Evolutionary conservation across 345 rosid species (phyloP).

Genomic region (Hypericum androsaemum): DNA sequence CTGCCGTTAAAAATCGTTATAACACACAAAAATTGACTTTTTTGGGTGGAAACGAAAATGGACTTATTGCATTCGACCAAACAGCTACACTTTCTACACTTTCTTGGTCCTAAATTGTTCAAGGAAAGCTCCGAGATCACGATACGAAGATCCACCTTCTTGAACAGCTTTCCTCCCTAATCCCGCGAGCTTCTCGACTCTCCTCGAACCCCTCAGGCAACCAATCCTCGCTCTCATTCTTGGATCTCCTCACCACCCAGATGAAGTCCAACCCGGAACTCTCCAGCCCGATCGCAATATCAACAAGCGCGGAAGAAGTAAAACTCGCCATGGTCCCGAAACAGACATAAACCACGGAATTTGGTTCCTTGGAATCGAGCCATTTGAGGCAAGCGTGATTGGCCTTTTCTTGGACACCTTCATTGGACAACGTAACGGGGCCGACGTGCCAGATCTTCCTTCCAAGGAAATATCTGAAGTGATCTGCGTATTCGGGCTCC

Average conservation of each 20-base stretch:
- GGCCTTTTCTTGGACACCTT: slow-evolving; percentile 16
- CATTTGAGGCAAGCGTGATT: slow-evolving; percentile 32
- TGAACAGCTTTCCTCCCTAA: slow-evolving; percentile 31
- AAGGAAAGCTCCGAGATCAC: slow-evolving; percentile 16
- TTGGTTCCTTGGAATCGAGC: slow-evolving; percentile 25
- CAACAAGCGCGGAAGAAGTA: slow-evolving; percentile 22
- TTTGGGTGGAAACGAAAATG: no score
- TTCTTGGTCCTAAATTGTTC: slow-evolving; percentile 7
- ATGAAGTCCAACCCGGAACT: slow-evolving; percentile 31
- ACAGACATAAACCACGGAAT: slow-evolving; percentile 31
- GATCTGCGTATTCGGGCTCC: slow-evolving; percentile 17
- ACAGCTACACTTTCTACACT: no score
- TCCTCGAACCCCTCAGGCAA: slow-evolving; percentile 30
- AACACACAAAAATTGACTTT: no score
- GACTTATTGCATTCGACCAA: no score
- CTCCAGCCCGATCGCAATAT: slow-evolving; percentile 36
- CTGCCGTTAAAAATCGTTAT: no score
- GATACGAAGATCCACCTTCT: slow-evolving; percentile 33
- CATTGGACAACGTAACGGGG: slow-evolving; percentile 30
- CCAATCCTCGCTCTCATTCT: slow-evolving; percentile 18
- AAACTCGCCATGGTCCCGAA: slow-evolving; percentile 34
- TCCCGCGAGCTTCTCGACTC: slow-evolving; percentile 11
- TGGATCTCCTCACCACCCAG: slow-evolving; percentile 31
- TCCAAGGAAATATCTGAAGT: slow-evolving; percentile 14
- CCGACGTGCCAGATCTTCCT: slow-evolving; percentile 26